Conservation (phyloP, 345 rosid genomes). For the Nasturtium officinale region DNA sequence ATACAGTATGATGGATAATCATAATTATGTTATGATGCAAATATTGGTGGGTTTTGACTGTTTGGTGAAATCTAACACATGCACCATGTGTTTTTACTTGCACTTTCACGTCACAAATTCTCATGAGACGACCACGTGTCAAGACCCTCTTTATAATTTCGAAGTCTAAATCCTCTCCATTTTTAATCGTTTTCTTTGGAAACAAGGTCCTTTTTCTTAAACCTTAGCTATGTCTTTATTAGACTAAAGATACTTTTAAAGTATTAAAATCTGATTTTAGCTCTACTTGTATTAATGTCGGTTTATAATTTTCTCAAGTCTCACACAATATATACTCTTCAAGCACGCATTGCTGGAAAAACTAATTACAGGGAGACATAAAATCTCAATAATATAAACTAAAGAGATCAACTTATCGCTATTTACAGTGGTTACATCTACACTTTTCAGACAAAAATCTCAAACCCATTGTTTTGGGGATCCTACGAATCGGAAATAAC, state of each 20-base stretch:
- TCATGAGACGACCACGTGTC: constrained; percentile 35
- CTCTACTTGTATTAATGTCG: constrained; percentile 14
- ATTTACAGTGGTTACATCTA: constrained; percentile 30
- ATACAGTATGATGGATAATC: background rate
- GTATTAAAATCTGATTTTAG: constrained; percentile 40
- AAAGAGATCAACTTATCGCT: constrained; percentile 15
- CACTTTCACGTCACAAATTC: constrained; percentile 36
- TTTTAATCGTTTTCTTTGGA: background rate
- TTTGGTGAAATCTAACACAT: constrained; percentile 28
- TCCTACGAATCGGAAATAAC: constrained; percentile 1
- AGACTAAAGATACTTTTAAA: constrained; percentile 5
- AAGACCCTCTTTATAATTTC: background rate
- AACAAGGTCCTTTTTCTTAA: background rate
- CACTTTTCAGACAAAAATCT: constrained; percentile 15
- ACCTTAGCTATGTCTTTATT: background rate
- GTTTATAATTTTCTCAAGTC: background rate
- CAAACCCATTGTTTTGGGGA: constrained; percentile 2
- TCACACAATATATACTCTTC: background rate
- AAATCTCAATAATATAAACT: constrained; percentile 25
- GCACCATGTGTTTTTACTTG: constrained; percentile 31
- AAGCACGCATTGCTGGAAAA: constrained; percentile 38
- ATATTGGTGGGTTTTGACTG: constrained; percentile 11
- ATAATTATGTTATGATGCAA: background rate
- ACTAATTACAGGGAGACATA: constrained; percentile 16
- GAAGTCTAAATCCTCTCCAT: constrained; percentile 16